Evolutionary conservation across 2,329 filamentous ascomycete genomes (phyloP), one percentile per base, ranked within the genome.

Genomic region (Aspergillus sp.): DNA sequence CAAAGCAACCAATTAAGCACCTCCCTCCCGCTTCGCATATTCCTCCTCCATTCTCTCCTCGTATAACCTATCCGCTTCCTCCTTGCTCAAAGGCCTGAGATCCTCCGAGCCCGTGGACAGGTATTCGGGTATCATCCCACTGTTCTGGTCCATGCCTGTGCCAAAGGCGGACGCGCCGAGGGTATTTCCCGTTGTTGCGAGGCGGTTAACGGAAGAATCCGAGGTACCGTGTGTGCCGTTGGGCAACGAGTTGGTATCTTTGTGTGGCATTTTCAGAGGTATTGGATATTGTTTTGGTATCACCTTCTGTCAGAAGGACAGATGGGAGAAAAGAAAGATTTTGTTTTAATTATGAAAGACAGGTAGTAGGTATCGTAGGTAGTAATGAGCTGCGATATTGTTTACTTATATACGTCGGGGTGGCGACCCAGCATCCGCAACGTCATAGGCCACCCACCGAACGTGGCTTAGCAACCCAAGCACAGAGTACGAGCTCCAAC

Each of bases 1-100:
- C 5, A 3, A 27, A 32, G 49, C n/a, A 23, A 27, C 30, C 21
- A 4, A 32, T 69, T 67, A 77, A 67, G 80, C 76, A 70, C 76
- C 75, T 1, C 75, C 74, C 65, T 80, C 78, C 53, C 78, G 66
- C 74, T 79, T 78, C 59, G 77, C 76, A 68, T 80, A 78, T 66
- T 82, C 80, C 50, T 79, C 78, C 69, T 79, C 79, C 68, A 81
- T 81, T 13, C 77, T 73, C 66, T 81, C 78, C 62, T 79, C 73
- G 61, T 80, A 81, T 42, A 78, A 61, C 11, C 73, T 71, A 61
- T 80, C 78, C 2, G 75, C 77, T 59, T 80, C 77, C 51, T 76
- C 77, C 63, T 74, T 74, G 57, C 72, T 80, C 70, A 75, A 57
- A n/a, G 66, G 59, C 21, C 62, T 65, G 21, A 69, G 66, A 19